Percentiles rank a stretch among this genome's conserved stretches.
Evolutionary conservation across 2,329 filamentous ascomycete species (phyloP).

Genomic region (Colletotrichum magnum): DNA sequence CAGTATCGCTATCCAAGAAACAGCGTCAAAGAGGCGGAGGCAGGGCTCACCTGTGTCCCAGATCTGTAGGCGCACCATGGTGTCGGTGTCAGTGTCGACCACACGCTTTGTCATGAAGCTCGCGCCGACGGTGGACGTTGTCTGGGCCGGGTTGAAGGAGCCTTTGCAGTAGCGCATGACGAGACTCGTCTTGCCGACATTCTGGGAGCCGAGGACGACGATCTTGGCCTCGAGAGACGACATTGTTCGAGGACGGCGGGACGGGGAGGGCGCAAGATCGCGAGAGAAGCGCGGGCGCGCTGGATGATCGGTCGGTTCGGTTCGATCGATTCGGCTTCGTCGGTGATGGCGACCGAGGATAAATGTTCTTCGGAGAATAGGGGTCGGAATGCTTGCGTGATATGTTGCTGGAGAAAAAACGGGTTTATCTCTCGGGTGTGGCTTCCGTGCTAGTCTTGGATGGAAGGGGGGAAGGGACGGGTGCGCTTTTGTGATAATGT

Average conservation of each 20-base stretch:
- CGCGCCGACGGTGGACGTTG: constrained; percentile 81
- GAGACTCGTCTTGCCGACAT: constrained; percentile 84
- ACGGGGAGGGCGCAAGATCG: not conserved
- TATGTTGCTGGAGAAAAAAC: constrained; percentile 18
- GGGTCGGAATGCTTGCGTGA: not conserved
- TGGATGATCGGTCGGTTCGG: constrained; percentile 8
- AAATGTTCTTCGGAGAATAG: not conserved
- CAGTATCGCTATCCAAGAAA: not conserved
- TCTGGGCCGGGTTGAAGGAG: constrained; percentile 75
- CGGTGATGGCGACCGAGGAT: constrained; percentile 26
- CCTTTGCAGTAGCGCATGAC: constrained; percentile 84
- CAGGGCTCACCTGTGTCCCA: constrained; percentile 83
- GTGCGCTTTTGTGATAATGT: constrained; percentile 21
- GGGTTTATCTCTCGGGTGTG: constrained; percentile 19
- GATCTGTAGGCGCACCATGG: constrained; percentile 90
- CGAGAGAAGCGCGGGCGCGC: constrained; percentile 19
- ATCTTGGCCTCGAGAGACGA: constrained; percentile 85
- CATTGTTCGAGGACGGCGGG: constrained; percentile 45
- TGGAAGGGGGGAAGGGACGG: not conserved
- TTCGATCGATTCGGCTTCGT: constrained; percentile 15
- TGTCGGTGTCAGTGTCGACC: constrained; percentile 86
- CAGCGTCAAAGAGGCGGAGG: not conserved
- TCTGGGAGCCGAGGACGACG: constrained; percentile 83
- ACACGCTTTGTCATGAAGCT: constrained; percentile 86
- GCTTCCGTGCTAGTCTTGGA: constrained; percentile 34